Conservation (phyloP, 148 eudicot species). For the Gaultheria prostrata region DNA sequence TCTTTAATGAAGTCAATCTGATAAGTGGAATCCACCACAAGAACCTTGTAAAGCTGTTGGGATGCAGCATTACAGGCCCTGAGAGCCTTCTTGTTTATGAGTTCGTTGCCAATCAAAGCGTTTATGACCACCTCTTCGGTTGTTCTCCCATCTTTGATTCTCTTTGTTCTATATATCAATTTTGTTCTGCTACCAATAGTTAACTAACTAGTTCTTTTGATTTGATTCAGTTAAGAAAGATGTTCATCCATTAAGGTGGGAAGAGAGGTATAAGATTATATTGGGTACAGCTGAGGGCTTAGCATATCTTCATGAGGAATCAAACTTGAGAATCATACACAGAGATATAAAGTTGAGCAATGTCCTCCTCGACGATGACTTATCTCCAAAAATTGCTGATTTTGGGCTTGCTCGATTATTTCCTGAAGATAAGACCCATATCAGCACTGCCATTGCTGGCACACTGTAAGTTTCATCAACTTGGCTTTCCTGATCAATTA, state of each 20-base stretch:
- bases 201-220: neutral
- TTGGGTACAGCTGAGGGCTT: constrained; percentile 57
- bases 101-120: constrained; percentile 49
- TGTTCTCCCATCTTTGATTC: neutral
- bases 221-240: constrained; percentile 26
- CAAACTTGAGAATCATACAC: constrained; percentile 51
- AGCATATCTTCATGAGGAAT: constrained; percentile 53
- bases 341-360: constrained; percentile 58
- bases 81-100: constrained; percentile 64
- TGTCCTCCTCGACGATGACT: constrained; percentile 44
- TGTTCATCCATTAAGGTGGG: constrained; percentile 38
- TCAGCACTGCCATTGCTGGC: constrained; percentile 69
- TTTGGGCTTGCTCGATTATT: constrained; percentile 55
- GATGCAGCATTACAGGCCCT: constrained; percentile 55
- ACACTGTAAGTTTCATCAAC: constrained; percentile 40
- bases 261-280: constrained; percentile 38
- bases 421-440: constrained; percentile 52
- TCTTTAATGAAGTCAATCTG: constrained; percentile 56
- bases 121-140: constrained; percentile 39
- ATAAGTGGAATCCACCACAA: constrained; percentile 51
- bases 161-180: neutral
- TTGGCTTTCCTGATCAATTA: neutral
- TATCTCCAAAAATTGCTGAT: constrained; percentile 57
- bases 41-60: constrained; percentile 51
- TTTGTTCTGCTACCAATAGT: neutral